Evolutionary conservation across 768 basidiomycete species (phyloP), one percentile per base, ranked within the genome.

Genomic region (Atractiella rhizophila): DNA sequence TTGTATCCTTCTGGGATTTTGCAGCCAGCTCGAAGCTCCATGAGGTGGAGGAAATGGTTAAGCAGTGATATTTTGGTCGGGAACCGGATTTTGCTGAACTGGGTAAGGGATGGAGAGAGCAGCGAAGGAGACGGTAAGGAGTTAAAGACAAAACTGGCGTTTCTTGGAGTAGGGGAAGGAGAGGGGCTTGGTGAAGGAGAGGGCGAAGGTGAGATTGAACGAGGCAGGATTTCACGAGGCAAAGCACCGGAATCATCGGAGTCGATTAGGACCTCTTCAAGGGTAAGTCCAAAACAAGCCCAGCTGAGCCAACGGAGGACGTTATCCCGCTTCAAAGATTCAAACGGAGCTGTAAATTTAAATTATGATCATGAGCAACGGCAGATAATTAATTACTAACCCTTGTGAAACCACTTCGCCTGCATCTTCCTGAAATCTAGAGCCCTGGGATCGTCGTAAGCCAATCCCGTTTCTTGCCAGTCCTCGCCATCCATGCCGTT

Each of bases 281-380:
- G 37, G 21, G 18, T 35, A 27, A 30, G 4, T 7, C 45, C 48
- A 36, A 49, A 52, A 31, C 49, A 37, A 2, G 40, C 33, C 54
- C 54, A 55, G n/a, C 48, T 44, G 19, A 55, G 40, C 54, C 54
- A 55, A 10, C 49, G 46, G 20, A 42, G 28, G 31, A 53, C 42
- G 37, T 55, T 46, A 24, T 42, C 42, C 12, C 40, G 20, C 2
- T 35, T n/a, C 7, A 55, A 36, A 10, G 45, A 38, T 10, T 44
- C 34, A 30, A 46, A 46, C 2, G 20, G 42, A n/a, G 29, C 20
- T 1, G 9, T 10, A 4, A 49, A 43, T 7, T 27, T 34, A 23
- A 4, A 7, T n/a, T n/a, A n/a, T n/a, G n/a, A n/a, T n/a, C n/a
- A n/a, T n/a, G n/a, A n/a, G n/a, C n/a, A n/a, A n/a, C n/a, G n/a